Evolutionary conservation across 371 early-diverging fungal genomes (phyloP).

Genomic region (Mortierella sp.): DNA sequence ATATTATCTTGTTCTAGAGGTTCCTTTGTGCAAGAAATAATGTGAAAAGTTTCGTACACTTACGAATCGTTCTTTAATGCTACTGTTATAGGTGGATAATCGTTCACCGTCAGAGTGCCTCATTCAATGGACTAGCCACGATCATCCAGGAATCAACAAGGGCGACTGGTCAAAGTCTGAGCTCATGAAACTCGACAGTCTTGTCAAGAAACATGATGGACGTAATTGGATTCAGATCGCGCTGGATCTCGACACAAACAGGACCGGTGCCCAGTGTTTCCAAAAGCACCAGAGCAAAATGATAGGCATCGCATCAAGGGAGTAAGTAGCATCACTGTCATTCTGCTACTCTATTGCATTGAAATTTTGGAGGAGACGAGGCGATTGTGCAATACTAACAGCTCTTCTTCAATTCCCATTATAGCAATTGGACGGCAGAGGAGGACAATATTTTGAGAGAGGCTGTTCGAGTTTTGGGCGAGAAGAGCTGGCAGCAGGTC

Average conservation of each 20-base stretch:
- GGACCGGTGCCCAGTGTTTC: constrained; percentile 89
- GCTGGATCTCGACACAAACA: constrained; percentile 69
- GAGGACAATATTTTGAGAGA: constrained; percentile 72
- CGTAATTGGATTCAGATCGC: constrained; percentile 79
- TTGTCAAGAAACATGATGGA: constrained; percentile 62
- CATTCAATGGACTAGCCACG: constrained; percentile 89
- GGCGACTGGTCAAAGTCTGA: constrained; percentile 77
- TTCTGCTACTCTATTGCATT: not conserved
- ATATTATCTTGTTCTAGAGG: not conserved
- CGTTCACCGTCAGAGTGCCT: constrained; percentile 79
- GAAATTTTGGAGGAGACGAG: not conserved
- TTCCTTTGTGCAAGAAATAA: no score
- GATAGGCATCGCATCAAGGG: constrained; percentile 59
- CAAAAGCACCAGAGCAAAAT: constrained; percentile 70
- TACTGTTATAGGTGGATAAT: constrained; percentile 63
- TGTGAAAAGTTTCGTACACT: not conserved
- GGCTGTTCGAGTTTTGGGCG: constrained; percentile 74
- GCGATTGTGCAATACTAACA: not conserved
- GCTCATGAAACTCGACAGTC: constrained; percentile 59
- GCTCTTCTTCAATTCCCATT: constrained; percentile 2
- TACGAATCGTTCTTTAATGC: not conserved
- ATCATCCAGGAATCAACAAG: constrained; percentile 87
- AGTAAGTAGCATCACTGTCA: constrained; percentile 39
- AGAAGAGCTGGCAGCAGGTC: constrained; percentile 79
- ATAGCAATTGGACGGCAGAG: constrained; percentile 68